Conservation (phyloP, 2,329 filamentous ascomycete genomes). For the Botrytis tulipae region DNA sequence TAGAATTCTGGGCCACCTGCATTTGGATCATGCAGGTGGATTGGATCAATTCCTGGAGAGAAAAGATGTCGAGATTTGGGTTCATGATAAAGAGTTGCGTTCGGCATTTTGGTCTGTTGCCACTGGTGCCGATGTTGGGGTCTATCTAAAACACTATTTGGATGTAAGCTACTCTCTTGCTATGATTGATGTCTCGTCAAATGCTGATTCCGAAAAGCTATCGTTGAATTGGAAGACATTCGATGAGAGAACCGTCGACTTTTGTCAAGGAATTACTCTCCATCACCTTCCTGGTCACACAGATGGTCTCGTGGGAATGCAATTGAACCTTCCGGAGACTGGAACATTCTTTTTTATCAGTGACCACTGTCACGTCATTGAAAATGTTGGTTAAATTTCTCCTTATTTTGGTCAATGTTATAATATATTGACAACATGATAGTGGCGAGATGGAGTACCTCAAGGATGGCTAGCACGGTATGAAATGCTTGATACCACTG, state of each 20-base stretch:
- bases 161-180: slow-evolving; percentile 24
- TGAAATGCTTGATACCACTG: not conserved
- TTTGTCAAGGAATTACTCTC: slow-evolving; percentile 42
- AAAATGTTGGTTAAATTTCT: slow-evolving; percentile 31
- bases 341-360: slow-evolving; percentile 40
- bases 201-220: slow-evolving; percentile 27
- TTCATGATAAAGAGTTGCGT: slow-evolving; percentile 49
- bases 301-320: slow-evolving; percentile 37
- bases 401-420: not conserved
- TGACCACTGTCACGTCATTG: slow-evolving; percentile 40
- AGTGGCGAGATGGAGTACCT: slow-evolving; percentile 36
- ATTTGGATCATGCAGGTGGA: slow-evolving; percentile 49
- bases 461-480: slow-evolving; percentile 40
- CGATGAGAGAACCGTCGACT: slow-evolving; percentile 41
- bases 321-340: slow-evolving; percentile 37
- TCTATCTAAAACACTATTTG: slow-evolving; percentile 41
- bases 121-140: slow-evolving; percentile 43
- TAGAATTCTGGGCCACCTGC: slow-evolving; percentile 46
- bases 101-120: slow-evolving; percentile 47
- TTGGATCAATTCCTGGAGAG: slow-evolving; percentile 45
- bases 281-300: slow-evolving; percentile 36
- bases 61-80: slow-evolving; percentile 46
- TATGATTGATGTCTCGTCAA: not conserved
- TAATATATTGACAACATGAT: not conserved
- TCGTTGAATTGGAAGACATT: slow-evolving; percentile 46